Evolutionary conservation across 169 alveolate species (phyloP).

Genomic region (Neospora caninum): DNA sequence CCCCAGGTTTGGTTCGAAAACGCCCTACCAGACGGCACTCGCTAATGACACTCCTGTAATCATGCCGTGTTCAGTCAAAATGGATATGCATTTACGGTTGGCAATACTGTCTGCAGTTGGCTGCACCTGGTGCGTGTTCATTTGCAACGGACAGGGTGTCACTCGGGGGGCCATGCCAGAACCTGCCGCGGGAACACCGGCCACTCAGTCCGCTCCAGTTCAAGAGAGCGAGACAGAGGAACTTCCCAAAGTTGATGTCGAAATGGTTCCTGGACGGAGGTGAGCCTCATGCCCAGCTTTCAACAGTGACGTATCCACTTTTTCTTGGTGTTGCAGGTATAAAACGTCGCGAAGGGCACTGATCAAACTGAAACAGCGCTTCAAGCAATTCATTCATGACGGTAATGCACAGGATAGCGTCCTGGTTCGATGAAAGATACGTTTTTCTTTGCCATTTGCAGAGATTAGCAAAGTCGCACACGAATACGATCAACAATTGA

Average conservation of each 20-base stretch:
- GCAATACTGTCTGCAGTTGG: too few species aligned
- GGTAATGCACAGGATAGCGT: background rate
- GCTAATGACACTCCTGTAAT: too few species aligned
- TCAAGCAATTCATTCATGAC: conserved; percentile 17
- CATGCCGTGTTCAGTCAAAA: too few species aligned
- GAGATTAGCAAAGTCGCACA: conserved; percentile 36
- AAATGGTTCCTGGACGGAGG: conserved; percentile 25
- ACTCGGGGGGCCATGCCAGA: background rate
- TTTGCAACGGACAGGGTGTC: background rate
- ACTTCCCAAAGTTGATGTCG: background rate
- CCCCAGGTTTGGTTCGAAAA: too few species aligned
- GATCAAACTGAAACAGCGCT: conserved; percentile 23
- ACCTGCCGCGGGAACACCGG: background rate
- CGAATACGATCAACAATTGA: conserved; percentile 4
- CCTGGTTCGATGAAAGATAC: background rate
- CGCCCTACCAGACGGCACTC: too few species aligned
- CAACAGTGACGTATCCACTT: too few species aligned
- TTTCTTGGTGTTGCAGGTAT: background rate
- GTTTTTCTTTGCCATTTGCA: background rate
- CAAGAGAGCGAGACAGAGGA: background rate
- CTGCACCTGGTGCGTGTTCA: background rate
- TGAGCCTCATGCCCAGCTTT: background rate
- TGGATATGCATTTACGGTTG: too few species aligned
- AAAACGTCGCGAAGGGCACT: conserved; percentile 20
- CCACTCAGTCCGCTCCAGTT: background rate